Conservation (phyloP, 2,329 filamentous ascomycete species). For the Furcasterigmium sp. region DNA sequence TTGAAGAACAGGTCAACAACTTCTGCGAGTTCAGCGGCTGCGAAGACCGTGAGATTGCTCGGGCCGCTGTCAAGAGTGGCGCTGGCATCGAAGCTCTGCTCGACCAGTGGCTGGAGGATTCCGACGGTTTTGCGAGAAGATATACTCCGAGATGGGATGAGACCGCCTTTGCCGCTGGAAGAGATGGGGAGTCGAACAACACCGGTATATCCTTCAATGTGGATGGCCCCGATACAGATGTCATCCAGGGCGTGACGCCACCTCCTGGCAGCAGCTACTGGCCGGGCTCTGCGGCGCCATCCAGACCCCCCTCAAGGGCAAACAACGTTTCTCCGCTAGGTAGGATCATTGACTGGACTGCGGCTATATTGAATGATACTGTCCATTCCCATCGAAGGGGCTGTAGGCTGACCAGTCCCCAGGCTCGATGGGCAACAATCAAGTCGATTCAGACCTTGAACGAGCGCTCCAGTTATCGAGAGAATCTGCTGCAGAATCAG, state of each 20-base stretch:
- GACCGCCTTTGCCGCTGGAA: slow-evolving; percentile 42
- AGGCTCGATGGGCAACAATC: slow-evolving; percentile 23
- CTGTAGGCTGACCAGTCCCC: slow-evolving; percentile 10
- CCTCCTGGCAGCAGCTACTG: slow-evolving; percentile 29
- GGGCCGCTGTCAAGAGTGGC: slow-evolving; percentile 35
- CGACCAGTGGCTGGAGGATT: slow-evolving; percentile 46
- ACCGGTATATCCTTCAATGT: slow-evolving; percentile 49
- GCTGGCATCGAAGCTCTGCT: slow-evolving; percentile 43
- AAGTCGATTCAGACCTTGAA: slow-evolving; percentile 52
- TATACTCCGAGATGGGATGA: slow-evolving; percentile 51
- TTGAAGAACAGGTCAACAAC: slow-evolving; percentile 27
- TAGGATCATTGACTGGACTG: slow-evolving; percentile 43
- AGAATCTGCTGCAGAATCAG: slow-evolving; percentile 44
- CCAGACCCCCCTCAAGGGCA: slow-evolving; percentile 57
- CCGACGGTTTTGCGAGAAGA: slow-evolving; percentile 36
- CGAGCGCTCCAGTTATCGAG: slow-evolving; percentile 52
- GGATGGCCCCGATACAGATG: slow-evolving; percentile 39
- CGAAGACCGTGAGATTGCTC: slow-evolving; percentile 31
- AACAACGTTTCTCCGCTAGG: slow-evolving; percentile 52
- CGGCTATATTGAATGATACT: slow-evolving; percentile 16
- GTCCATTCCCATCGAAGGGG: slow-evolving; percentile 4
- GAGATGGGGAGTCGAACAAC: slow-evolving; percentile 42
- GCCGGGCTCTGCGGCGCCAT: slow-evolving; percentile 39
- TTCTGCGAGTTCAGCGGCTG: slow-evolving; percentile 37
- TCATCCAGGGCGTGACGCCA: slow-evolving; percentile 38